Evolutionary conservation across 495 filamentous ascomycete genomes (phyloP).

Genomic region (Talaromyces nanjingensis): DNA sequence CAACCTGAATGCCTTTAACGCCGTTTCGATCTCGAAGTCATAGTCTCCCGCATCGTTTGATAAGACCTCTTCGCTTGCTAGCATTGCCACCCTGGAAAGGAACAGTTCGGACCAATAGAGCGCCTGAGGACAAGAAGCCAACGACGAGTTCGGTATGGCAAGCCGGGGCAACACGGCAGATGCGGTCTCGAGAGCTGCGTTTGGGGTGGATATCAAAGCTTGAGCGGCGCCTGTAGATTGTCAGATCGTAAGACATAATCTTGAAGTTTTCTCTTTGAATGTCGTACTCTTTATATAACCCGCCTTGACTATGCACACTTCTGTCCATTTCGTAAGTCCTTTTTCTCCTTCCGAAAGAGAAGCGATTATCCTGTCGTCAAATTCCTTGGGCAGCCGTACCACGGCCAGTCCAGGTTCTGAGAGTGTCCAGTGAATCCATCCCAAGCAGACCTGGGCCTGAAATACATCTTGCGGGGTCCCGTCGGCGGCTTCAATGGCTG

Average conservation of each 20-base stretch:
- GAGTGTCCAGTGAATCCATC: slow-evolving; percentile 73
- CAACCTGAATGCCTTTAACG: slow-evolving; percentile 30
- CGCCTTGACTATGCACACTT: slow-evolving; percentile 71
- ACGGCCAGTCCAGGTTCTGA: slow-evolving; percentile 58
- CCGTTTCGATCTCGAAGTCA: slow-evolving; percentile 25
- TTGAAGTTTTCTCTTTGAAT: not conserved
- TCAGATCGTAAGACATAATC: slow-evolving; percentile 5
- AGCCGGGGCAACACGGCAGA: slow-evolving; percentile 56
- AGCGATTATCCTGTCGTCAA: slow-evolving; percentile 44
- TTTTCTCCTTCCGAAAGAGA: slow-evolving; percentile 38
- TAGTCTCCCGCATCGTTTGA: slow-evolving; percentile 23
- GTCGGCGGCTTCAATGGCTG: slow-evolving; percentile 58
- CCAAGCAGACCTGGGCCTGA: slow-evolving; percentile 72
- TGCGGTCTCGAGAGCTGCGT: slow-evolving; percentile 57
- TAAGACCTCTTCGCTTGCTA: slow-evolving; percentile 50
- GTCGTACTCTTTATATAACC: slow-evolving; percentile 61
- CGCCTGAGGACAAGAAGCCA: slow-evolving; percentile 40
- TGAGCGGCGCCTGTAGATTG: slow-evolving; percentile 47
- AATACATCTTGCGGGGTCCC: slow-evolving; percentile 60
- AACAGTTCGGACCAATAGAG: slow-evolving; percentile 73
- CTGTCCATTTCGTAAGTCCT: slow-evolving; percentile 60
- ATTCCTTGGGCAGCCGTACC: slow-evolving; percentile 53
- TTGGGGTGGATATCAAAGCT: slow-evolving; percentile 41
- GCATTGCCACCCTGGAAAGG: slow-evolving; percentile 61
- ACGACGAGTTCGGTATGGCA: slow-evolving; percentile 23